A percentile compares a stretch with the other conserved stretches of the same genome.
phyloP scores from a whole-genome alignment of 106 monocot species.

The Phalaenopsis equestris region DNA sequence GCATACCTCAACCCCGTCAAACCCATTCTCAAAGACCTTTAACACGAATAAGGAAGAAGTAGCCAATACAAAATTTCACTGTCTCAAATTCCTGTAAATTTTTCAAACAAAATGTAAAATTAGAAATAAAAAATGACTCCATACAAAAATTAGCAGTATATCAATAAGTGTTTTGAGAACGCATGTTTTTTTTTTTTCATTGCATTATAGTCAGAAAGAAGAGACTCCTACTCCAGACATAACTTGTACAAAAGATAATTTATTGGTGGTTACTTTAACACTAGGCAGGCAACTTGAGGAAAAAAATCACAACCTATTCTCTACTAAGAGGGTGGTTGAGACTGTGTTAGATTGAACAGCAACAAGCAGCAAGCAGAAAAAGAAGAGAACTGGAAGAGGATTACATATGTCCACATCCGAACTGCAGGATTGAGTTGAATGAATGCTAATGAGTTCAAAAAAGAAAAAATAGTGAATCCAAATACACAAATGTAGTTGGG shows the following conservation, averaged over 20 bases:
- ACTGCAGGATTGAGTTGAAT: background rate
- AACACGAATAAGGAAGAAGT: background rate
- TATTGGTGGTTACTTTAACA: background rate
- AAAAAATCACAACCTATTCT: background rate
- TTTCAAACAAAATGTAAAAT: background rate
- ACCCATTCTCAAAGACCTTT: background rate
- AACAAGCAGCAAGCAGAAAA: background rate
- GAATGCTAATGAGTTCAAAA: background rate
- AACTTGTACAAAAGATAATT: background rate
- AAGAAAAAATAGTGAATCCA: background rate
- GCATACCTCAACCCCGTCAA: constrained; percentile 3
- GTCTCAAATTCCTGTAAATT: background rate
- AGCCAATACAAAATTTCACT: background rate
- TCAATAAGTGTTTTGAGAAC: background rate
- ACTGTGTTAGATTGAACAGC: background rate
- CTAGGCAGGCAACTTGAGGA: background rate
- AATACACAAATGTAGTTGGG: background rate
- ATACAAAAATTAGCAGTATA: background rate
- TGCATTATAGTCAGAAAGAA: background rate
- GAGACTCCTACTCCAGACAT: background rate
- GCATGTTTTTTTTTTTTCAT: background rate
- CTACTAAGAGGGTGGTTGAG: background rate
- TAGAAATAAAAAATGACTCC: background rate
- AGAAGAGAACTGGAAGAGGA: background rate
- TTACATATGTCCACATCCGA: background rate